Base-by-base conservation (phyloP, 192 early-diverging fungal genomes). In the Coemansia sp. region DNA sequence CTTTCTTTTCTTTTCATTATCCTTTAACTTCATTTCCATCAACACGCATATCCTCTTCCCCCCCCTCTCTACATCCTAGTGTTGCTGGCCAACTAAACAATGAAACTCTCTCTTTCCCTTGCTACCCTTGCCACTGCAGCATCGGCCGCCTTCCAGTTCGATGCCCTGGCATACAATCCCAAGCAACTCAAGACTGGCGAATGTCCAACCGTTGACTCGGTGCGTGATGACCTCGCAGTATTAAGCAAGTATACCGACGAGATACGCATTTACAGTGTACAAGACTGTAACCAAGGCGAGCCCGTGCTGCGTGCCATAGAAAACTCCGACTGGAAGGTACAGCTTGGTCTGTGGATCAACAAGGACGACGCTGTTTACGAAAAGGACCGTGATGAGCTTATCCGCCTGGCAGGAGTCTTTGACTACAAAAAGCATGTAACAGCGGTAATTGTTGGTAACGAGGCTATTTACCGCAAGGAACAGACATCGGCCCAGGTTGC, bases 291-390 rank as follows among this genome's bases (percentile, higher is more conserved):
- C 49, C 78, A 82, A 45, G 70, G 82, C 38, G 82, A 86, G 53
- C 71, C 72, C 9, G 78, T 84, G 5, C 53, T 88, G 36, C 78
- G 80, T 20, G 86, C 86, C 3, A 82, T 88, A 53, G 70, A 85
- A 21, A 74, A 71, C 44, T 66, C 84, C 23, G 72, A 82, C 55
- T 85, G 82, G 83, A 82, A 81, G 50, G 55, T 86, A 0, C 67
- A 82, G 52, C 58, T 86, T 1, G 85, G 84, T 1, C 67, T 88
- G 38, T 88, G 86, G 86, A 80, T 88, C 43, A 82, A 81, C 70
- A 52, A 71, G 15, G 78, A 75, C 64, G 65, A 64, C 31, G 54
- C 39, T 5, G 59, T 71, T 6, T 83, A 76, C 62, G 20, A 77
- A 16, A 53, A 44, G 3, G 82, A 75, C 36, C 50, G 50, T 48